Conservation (phyloP, 306 rosid genomes). For the Fagus crenata region DNA sequence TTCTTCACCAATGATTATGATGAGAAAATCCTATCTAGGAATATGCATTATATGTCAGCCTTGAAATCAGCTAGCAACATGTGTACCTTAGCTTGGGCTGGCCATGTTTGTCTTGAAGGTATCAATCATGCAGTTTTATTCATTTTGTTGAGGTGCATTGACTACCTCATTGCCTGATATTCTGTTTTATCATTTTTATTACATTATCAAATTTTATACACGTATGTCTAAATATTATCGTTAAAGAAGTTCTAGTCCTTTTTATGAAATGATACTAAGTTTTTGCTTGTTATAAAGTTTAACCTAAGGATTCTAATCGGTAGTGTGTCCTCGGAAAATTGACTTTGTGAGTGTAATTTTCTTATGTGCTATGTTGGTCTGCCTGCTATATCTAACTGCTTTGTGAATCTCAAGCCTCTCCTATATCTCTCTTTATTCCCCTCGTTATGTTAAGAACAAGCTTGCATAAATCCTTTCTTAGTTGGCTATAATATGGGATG, state of each 20-base stretch:
- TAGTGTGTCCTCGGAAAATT: background rate
- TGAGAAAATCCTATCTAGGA: constrained; percentile 44
- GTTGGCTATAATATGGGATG: background rate
- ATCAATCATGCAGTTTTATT: constrained; percentile 28
- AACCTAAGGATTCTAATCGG: background rate
- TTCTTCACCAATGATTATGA: constrained; percentile 43
- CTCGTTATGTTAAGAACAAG: constrained; percentile 2
- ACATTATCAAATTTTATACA: background rate
- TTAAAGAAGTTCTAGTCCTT: constrained; percentile 12
- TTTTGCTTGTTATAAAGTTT: constrained; percentile 11
- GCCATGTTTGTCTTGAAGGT: constrained; percentile 92
- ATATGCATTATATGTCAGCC: constrained; percentile 77
- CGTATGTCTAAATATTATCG: constrained; percentile 23
- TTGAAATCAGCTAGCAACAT: constrained; percentile 69
- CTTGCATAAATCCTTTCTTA: constrained; percentile 1
- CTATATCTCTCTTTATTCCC: background rate
- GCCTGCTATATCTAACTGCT: constrained; percentile 11
- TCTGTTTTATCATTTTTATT: background rate
- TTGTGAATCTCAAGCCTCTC: constrained; percentile 1
- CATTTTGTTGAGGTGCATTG: constrained; percentile 24
- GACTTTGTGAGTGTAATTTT: constrained; percentile 15
- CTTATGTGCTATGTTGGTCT: constrained; percentile 16
- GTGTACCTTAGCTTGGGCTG: constrained; percentile 69
- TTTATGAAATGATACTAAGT: constrained; percentile 11
- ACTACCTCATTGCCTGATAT: constrained; percentile 3